Conservation (phyloP, 768 basidiomycete genomes). For the Russula brevipes region DNA sequence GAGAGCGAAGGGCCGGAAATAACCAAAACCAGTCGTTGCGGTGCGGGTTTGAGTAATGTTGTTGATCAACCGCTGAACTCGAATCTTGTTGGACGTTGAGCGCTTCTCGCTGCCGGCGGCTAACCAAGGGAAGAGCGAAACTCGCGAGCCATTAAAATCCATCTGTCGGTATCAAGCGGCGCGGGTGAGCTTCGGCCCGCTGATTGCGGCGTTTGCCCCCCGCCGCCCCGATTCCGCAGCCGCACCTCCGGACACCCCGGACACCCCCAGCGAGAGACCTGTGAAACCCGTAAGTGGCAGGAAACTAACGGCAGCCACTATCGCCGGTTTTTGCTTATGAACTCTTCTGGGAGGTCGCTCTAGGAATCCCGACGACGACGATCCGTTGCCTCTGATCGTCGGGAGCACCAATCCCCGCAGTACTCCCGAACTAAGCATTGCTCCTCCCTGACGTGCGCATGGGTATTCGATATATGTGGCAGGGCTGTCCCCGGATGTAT, state of each 20-base stretch:
- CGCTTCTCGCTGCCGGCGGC: conserved; percentile 21
- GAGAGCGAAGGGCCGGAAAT: conserved; percentile 6
- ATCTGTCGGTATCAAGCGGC: conserved; percentile 19
- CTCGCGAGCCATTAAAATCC: conserved; percentile 10
- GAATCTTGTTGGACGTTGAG: conserved; percentile 23
- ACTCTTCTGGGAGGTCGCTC: neutral
- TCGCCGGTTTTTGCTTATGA: neutral
- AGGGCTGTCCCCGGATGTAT: neutral
- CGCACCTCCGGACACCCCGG: neutral
- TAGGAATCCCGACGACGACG: neutral
- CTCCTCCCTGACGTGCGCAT: neutral
- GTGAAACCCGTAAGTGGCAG: neutral
- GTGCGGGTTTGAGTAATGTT: conserved; percentile 15
- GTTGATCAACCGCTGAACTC: conserved; percentile 23
- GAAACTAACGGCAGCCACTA: too few species aligned
- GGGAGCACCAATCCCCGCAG: neutral
- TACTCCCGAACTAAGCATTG: neutral
- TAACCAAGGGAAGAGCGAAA: conserved; percentile 15
- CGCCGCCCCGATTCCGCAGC: neutral
- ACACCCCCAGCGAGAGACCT: neutral
- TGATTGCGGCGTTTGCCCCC: conserved; percentile 14
- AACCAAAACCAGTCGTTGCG: conserved; percentile 4
- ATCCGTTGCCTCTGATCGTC: neutral
- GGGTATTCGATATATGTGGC: neutral
- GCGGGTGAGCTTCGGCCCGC: conserved; percentile 12